Conservation (phyloP, 176 grass and related monocot genomes). For the Phyllostachys edulis region DNA sequence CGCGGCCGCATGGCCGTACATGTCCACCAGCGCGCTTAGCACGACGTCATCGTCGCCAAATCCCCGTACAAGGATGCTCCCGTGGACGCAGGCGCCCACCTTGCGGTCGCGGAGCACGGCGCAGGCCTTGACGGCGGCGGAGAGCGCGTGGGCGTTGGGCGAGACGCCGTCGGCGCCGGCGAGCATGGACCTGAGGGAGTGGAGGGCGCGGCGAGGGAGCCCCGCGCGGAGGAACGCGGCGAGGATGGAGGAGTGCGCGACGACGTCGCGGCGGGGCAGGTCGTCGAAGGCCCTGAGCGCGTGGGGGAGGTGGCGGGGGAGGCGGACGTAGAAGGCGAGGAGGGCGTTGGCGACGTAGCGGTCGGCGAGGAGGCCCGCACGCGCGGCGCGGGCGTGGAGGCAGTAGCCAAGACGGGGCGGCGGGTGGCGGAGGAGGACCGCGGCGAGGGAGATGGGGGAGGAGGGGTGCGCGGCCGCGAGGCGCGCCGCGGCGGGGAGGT, state of each 20-base stretch:
- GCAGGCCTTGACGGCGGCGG: slow-evolving; percentile 75
- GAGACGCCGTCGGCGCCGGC: slow-evolving; percentile 45
- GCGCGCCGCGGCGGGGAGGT: slow-evolving; percentile 42
- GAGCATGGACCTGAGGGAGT: slow-evolving; percentile 54
- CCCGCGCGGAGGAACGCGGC: slow-evolving; percentile 57
- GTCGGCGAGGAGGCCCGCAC: slow-evolving; percentile 34
- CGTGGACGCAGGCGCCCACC: slow-evolving; percentile 66
- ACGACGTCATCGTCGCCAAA: slow-evolving; percentile 53
- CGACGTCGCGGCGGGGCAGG: slow-evolving; percentile 63
- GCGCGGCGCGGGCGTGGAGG: slow-evolving; percentile 33
- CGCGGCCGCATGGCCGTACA: slow-evolving; percentile 54
- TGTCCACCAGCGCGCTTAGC: slow-evolving; percentile 60
- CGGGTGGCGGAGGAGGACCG: slow-evolving; percentile 40
- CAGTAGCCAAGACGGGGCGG: slow-evolving; percentile 24
- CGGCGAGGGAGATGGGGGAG: slow-evolving; percentile 39
- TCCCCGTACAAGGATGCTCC: slow-evolving; percentile 51
- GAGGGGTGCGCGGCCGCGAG: slow-evolving; percentile 28
- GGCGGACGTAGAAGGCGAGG: slow-evolving; percentile 69
- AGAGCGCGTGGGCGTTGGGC: slow-evolving; percentile 72
- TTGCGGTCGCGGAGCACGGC: slow-evolving; percentile 49
- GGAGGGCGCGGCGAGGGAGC: slow-evolving; percentile 47
- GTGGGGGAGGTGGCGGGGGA: slow-evolving; percentile 48
- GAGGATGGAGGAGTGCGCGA: slow-evolving; percentile 82
- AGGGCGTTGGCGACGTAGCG: slow-evolving; percentile 50
- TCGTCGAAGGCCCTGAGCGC: slow-evolving; percentile 69